A percentile compares a stretch with the other conserved stretches of the same genome.
Evolutionary conservation across 495 filamentous ascomycete genomes (phyloP).

Genomic region (Talaromyces trachyspermus): DNA sequence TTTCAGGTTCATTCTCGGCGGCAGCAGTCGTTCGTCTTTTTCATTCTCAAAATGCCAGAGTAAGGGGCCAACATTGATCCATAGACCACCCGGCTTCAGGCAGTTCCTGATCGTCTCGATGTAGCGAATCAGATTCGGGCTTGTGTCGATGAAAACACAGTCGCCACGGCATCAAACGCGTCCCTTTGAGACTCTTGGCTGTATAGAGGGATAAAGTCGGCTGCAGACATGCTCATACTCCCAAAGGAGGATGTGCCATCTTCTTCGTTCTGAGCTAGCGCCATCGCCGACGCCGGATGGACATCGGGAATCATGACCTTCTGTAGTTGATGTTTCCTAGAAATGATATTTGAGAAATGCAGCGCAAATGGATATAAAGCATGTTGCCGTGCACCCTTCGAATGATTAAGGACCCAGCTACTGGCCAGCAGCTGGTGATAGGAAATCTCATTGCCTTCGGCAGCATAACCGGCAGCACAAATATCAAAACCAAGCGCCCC

Average conservation of each 20-base stretch:
- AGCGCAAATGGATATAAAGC: slow-evolving; percentile 71
- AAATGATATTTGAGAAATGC: slow-evolving; percentile 71
- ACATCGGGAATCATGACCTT: slow-evolving; percentile 69
- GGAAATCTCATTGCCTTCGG: slow-evolving; percentile 92
- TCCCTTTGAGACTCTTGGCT: slow-evolving; percentile 46
- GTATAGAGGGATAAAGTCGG: slow-evolving; percentile 79
- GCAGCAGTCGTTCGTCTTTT: slow-evolving; percentile 24
- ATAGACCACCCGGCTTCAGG: slow-evolving; percentile 68
- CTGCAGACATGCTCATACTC: slow-evolving; percentile 75
- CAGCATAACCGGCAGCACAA: slow-evolving; percentile 61
- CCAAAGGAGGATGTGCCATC: slow-evolving; percentile 17
- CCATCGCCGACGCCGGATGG: slow-evolving; percentile 55
- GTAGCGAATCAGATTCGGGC: slow-evolving; percentile 84
- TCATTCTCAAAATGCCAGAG: slow-evolving; percentile 72
- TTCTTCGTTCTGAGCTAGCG: slow-evolving; percentile 20
- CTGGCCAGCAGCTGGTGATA: slow-evolving; percentile 87
- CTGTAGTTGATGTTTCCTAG: slow-evolving; percentile 61
- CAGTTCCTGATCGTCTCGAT: slow-evolving; percentile 74
- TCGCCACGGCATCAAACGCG: slow-evolving; percentile 72
- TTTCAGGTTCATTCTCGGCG: slow-evolving; percentile 7
- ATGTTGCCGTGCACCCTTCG: slow-evolving; percentile 32
- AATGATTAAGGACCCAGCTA: slow-evolving; percentile 81
- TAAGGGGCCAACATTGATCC: slow-evolving; percentile 85
- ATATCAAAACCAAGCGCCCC: slow-evolving; percentile 84
- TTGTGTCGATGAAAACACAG: slow-evolving; percentile 97